These are phyloP conservation scores for Chlamydomonas sp. DNA, from an alignment of 139 green algal genomes.

Conservation along the genomic window DNA sequence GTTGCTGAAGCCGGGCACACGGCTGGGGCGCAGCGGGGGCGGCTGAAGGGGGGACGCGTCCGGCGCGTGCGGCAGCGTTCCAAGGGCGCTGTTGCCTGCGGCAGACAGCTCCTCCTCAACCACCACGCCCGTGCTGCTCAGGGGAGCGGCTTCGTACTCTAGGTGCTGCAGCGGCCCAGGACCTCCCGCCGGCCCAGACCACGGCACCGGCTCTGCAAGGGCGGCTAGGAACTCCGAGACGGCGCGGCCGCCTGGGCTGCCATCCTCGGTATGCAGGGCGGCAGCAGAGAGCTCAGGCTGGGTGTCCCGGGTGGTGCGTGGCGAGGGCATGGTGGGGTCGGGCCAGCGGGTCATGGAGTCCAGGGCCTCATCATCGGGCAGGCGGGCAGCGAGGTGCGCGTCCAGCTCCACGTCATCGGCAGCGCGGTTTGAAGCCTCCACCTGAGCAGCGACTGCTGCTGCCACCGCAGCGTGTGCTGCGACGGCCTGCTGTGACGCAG, in stretches of 20 bases:
- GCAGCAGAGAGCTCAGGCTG: no score
- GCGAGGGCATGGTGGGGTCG: conserved; percentile 3
- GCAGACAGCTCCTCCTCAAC: background rate
- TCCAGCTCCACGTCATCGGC: conserved; percentile 33
- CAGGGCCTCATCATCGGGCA: background rate
- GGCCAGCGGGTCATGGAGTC: background rate
- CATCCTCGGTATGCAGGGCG: no score
- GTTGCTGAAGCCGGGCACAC: conserved; percentile 11
- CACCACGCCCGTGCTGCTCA: background rate
- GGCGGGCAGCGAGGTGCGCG: background rate
- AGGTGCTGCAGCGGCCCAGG: no score
- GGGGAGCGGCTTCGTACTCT: background rate
- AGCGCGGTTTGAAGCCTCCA: background rate
- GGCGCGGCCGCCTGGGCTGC: background rate
- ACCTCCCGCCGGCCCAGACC: no score
- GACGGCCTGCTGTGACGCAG: background rate
- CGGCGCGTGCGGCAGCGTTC: no score
- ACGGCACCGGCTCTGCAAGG: conserved; percentile 9
- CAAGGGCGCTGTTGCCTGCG: no score
- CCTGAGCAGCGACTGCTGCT: background rate
- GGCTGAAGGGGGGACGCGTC: background rate
- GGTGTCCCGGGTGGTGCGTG: no score
- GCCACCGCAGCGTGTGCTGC: background rate
- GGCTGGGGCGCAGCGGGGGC: conserved; percentile 6
- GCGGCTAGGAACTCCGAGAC: conserved; percentile 21